Evolutionary conservation across 371 early-diverging fungal genomes (phyloP).

Genomic region (Mortierella sp.): DNA sequence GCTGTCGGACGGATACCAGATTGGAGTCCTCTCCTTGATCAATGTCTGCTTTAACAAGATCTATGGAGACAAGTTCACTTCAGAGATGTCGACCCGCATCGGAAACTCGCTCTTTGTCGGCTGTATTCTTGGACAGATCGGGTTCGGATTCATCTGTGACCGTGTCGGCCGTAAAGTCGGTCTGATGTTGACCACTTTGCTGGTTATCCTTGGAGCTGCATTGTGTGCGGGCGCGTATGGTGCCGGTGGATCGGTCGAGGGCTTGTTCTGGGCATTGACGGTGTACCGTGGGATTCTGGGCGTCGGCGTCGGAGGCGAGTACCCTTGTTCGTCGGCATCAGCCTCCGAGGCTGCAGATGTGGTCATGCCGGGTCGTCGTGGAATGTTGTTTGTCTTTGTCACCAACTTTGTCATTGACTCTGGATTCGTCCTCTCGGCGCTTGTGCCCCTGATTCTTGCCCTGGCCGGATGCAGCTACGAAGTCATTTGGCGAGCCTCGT

Average conservation of each 20-base stretch:
- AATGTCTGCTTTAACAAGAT: slow-evolving; percentile 30
- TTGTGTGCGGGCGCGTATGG: slow-evolving; percentile 56
- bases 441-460: slow-evolving; percentile 65
- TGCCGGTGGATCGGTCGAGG: slow-evolving; percentile 37
- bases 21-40: slow-evolving; percentile 44
- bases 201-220: slow-evolving; percentile 64
- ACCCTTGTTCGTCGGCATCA: slow-evolving; percentile 67
- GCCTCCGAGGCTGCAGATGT: slow-evolving; percentile 71
- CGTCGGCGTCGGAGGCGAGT: slow-evolving; percentile 66
- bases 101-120: slow-evolving; percentile 55
- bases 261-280: slow-evolving; percentile 70
- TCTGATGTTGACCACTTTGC: slow-evolving; percentile 59
- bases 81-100: slow-evolving; percentile 37
- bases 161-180: slow-evolving; percentile 64
- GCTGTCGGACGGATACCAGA: slow-evolving; percentile 50
- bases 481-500: slow-evolving; percentile 63
- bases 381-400: slow-evolving; percentile 64
- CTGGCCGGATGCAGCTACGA: slow-evolving; percentile 55
- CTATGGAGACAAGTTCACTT: slow-evolving; percentile 27
- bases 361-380: slow-evolving; percentile 62
- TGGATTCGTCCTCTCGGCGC: slow-evolving; percentile 68
- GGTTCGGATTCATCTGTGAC: slow-evolving; percentile 63
- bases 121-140: slow-evolving; percentile 48
- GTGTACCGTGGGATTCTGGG: slow-evolving; percentile 65
- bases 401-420: slow-evolving; percentile 66